Evolutionary conservation across 2,329 filamentous ascomycete genomes (phyloP).

Genomic region (Macrophomina phaseolina): DNA sequence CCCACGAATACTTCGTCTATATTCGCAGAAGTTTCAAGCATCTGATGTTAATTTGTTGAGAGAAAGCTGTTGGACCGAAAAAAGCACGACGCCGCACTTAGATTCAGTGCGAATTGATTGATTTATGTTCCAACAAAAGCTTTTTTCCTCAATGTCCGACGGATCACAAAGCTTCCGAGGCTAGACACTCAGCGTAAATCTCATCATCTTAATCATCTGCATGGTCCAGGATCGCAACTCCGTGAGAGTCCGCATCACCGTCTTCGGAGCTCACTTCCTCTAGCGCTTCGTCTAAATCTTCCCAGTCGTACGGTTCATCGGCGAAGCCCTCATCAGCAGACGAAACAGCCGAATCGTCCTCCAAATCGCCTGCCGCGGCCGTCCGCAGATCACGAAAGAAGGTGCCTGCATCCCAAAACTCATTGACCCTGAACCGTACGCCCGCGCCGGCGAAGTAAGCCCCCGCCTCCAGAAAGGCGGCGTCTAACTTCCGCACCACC

Average conservation of each 20-base stretch:
- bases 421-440: background rate
- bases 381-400: background rate
- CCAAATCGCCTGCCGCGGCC: background rate
- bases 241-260: background rate
- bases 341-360: background rate
- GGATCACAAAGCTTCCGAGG: no score
- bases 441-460: background rate
- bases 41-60: no score
- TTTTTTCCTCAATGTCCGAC: no score
- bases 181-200: background rate
- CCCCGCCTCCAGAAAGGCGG: background rate
- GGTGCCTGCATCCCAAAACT: background rate
- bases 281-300: background rate
- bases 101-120: no score
- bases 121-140: no score
- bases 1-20: no score
- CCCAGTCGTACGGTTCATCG: background rate
- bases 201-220: background rate
- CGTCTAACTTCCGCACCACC: background rate
- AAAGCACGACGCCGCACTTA: no score
- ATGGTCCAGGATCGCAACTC: background rate
- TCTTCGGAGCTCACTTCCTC: background rate
- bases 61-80: no score
- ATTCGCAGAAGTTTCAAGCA: no score
- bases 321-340: background rate